Evolutionary conservation across 2,329 filamentous ascomycete genomes (phyloP), one percentile per base, ranked within the genome.

Genomic region (Grosmannia serpens): DNA sequence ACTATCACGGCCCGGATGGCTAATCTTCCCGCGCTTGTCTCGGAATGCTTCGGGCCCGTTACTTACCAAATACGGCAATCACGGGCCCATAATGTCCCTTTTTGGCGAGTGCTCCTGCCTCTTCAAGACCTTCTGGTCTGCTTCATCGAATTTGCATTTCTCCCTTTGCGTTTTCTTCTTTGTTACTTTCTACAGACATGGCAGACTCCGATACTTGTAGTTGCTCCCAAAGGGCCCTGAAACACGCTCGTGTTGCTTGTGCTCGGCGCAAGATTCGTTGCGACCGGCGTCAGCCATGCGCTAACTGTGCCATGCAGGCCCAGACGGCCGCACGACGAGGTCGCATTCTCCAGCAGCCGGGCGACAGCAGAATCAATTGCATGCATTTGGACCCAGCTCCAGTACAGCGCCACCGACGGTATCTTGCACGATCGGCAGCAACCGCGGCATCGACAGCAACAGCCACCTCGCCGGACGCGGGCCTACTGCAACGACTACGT

Each of bases 391-490:
- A 62, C 0, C 64, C 64, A 3, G 35, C 57, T 1, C 62, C 63
- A 0, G 60, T 59, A 0, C 60, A 54, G 29, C 38, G 57, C 3
- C 64, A 64, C 20, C 65, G 66, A 4, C 64, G 68, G 11, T 4
- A 38, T 44, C 8, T 44, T 22, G 41, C 4, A n/a, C 41, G 17
- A 7, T 17, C 17, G 41, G 20, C 55, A 4, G 62, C 65, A 4
- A 62, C 67, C 17, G 35, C 41, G 41, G 17, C 8, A 20, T 7
- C 41, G 41, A 13, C 55, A 7, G 62, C 65, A 5, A 61, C 66
- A 5, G 62, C 63, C 1, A 67, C 68, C 5, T 62, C 62, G 1
- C 67, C 68, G 2, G 65, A 71, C 1, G 41, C 41, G 8, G 67
- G 68, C 15, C 41, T 70, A 1, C 38, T 67, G 0, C 56, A 53